Percentiles rank a stretch among this genome's conserved stretches.
These are phyloP conservation scores for Serendipita sp. DNA, from an alignment of 768 basidiomycete genomes.

Conservation along the genomic window DNA sequence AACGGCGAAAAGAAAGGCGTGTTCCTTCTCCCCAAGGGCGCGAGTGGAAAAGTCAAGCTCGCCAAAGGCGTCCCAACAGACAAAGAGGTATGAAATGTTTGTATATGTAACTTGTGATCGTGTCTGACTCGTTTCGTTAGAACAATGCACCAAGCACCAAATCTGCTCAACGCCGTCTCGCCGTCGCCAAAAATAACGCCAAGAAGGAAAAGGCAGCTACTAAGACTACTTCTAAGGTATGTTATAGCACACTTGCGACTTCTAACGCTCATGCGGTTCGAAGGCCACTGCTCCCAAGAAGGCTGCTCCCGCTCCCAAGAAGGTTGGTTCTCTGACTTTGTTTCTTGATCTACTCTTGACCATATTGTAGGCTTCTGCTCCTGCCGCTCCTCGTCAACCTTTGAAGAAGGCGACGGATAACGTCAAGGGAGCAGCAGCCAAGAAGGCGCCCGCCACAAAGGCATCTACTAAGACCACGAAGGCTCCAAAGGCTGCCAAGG, in stretches of 20 bases:
- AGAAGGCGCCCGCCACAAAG: slow-evolving; percentile 18
- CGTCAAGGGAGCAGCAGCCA: slow-evolving; percentile 15
- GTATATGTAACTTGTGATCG: not conserved
- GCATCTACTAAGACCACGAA: not conserved
- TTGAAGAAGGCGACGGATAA: slow-evolving; percentile 9
- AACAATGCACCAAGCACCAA: slow-evolving; percentile 27
- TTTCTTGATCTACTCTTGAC: not conserved
- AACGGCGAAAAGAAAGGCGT: slow-evolving; percentile 67
- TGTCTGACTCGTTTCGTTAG: slow-evolving; percentile 15
- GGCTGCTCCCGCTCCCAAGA: slow-evolving; percentile 15
- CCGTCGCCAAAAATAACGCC: slow-evolving; percentile 13
- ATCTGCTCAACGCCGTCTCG: slow-evolving; percentile 14
- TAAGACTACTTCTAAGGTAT: slow-evolving; percentile 15
- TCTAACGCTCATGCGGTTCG: not conserved
- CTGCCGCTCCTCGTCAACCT: not conserved
- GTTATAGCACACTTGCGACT: not conserved
- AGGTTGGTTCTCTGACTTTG: not conserved
- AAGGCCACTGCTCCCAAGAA: slow-evolving; percentile 22
- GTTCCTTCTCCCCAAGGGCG: slow-evolving; percentile 82
- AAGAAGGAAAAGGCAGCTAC: slow-evolving; percentile 11
- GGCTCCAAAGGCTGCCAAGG: slow-evolving; percentile 22
- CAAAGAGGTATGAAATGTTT: slow-evolving; percentile 40
- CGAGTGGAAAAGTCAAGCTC: slow-evolving; percentile 53
- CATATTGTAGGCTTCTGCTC: not conserved
- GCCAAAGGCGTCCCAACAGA: slow-evolving; percentile 31